Evolutionary conservation across 257 asterid genomes (phyloP).

Genomic region (Penstemon barbatus): DNA sequence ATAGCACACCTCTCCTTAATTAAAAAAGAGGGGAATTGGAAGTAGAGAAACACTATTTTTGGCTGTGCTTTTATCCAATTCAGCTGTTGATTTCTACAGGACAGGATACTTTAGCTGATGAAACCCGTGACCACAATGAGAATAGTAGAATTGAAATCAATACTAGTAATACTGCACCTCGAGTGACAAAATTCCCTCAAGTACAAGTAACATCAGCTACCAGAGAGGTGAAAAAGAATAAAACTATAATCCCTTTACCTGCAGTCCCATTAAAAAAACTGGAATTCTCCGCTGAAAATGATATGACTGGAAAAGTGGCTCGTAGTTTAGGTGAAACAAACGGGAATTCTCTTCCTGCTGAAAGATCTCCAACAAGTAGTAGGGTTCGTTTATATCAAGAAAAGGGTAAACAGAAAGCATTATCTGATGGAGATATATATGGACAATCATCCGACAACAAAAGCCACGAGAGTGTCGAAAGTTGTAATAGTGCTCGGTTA

Average conservation of each 20-base stretch:
- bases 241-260: background rate
- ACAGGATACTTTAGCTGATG: conserved; percentile 22
- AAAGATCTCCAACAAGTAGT: conserved; percentile 35
- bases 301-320: conserved; percentile 21
- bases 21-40: background rate
- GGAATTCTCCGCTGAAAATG: conserved; percentile 47
- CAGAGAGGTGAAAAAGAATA: conserved; percentile 22
- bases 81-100: conserved; percentile 32
- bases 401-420: conserved; percentile 54
- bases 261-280: conserved; percentile 7
- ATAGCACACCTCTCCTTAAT: background rate
- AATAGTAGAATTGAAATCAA: conserved; percentile 8
- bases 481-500: conserved; percentile 61
- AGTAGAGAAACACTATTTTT: background rate
- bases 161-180: conserved; percentile 20
- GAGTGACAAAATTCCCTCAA: conserved; percentile 15
- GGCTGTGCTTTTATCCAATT: background rate
- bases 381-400: conserved; percentile 30
- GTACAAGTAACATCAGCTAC: conserved; percentile 24
- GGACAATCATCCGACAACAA: conserved; percentile 30
- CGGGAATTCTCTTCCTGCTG: conserved; percentile 28
- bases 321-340: conserved; percentile 20
- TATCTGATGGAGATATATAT: conserved; percentile 37
- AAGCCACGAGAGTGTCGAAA: conserved; percentile 58
- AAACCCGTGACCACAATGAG: conserved; percentile 11